Evolutionary conservation across 805 yeast genomes (phyloP).

Genomic region (Lipomyces orientalis): DNA sequence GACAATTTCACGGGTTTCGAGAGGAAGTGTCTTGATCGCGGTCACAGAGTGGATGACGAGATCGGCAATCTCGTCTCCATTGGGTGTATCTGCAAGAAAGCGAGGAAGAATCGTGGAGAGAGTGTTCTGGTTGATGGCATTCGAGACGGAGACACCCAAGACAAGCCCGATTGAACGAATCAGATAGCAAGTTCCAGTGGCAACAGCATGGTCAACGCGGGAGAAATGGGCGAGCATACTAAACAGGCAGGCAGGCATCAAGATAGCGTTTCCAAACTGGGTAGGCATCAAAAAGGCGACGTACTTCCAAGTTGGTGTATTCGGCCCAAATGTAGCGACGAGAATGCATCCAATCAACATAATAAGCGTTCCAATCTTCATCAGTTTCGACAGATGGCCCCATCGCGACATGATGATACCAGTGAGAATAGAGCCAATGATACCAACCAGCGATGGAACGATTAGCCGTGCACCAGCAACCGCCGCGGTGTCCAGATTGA

Average conservation of each 20-base stretch:
- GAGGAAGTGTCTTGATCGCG: conserved; percentile 56
- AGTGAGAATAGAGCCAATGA: conserved; percentile 67
- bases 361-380: conserved; percentile 51
- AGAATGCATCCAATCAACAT: conserved; percentile 55
- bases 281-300: conserved; percentile 56
- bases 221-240: conserved; percentile 80
- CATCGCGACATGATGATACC: conserved; percentile 72
- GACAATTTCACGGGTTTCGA: conserved; percentile 50
- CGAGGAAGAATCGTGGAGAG: conserved; percentile 46
- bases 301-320: conserved; percentile 47
- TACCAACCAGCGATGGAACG: conserved; percentile 69
- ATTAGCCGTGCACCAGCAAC: conserved; percentile 59
- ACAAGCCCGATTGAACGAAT: conserved; percentile 88
- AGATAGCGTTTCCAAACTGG: conserved; percentile 69
- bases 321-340: conserved; percentile 43
- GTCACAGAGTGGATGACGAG: conserved; percentile 59
- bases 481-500: conserved; percentile 58
- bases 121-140: conserved; percentile 65
- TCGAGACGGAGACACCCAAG: conserved; percentile 72
- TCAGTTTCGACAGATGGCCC: conserved; percentile 64
- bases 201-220: conserved; percentile 72
- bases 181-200: conserved; percentile 88
- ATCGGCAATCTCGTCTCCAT: conserved; percentile 41
- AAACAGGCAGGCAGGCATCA: conserved; percentile 72
- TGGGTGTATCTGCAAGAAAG: conserved; percentile 40